phyloP scores from a whole-genome alignment of 1,284 basidiomycete genomes.

The Flammula alnicola region DNA sequence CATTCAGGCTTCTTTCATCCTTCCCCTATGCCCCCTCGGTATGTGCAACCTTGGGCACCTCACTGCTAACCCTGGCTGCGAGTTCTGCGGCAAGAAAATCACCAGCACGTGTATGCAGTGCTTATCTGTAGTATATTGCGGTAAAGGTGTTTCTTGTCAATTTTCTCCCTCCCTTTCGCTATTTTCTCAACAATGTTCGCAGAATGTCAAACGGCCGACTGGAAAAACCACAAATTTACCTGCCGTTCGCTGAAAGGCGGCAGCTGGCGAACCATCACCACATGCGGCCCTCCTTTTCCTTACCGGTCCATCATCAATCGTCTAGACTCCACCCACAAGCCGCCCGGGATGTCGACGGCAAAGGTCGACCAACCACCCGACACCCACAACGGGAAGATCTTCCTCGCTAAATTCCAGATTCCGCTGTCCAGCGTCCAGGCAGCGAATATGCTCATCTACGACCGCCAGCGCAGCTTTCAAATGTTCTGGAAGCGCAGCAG shows the following conservation, averaged over 20 bases:
- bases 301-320: conserved; percentile 21
- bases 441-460: conserved; percentile 37
- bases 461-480: conserved; percentile 10
- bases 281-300: conserved; percentile 22
- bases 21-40: conserved; percentile 43
- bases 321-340: conserved; percentile 20
- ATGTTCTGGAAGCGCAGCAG: conserved; percentile 10
- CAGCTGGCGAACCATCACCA: conserved; percentile 39
- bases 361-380: conserved; percentile 17
- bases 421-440: neutral
- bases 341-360: neutral
- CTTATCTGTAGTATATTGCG: conserved; percentile 42
- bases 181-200: neutral
- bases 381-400: conserved; percentile 13
- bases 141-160: conserved; percentile 31
- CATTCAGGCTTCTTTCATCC: conserved; percentile 37
- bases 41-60: conserved; percentile 42
- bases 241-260: conserved; percentile 46
- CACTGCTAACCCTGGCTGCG: conserved; percentile 40
- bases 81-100: conserved; percentile 40
- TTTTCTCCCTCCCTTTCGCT: neutral
- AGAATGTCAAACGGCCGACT: conserved; percentile 47
- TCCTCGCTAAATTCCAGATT: conserved; percentile 22
- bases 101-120: conserved; percentile 41
- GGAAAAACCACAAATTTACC: conserved; percentile 42